phyloP scores from a whole-genome alignment of 2,329 filamentous ascomycete genomes.

The Cryphonectria parasitica region DNA sequence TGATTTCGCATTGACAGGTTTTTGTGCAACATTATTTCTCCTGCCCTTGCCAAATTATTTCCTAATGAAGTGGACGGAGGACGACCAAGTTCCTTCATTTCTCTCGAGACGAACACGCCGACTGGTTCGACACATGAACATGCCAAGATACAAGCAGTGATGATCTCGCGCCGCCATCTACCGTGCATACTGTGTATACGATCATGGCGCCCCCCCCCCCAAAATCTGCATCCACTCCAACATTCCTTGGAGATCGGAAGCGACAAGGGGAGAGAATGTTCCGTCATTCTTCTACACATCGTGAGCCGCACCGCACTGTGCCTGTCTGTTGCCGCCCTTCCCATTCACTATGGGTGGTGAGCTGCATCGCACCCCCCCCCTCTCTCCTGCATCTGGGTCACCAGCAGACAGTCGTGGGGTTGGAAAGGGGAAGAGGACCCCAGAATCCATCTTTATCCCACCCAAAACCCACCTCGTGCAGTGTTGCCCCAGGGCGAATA shows the following conservation, averaged over 20 bases:
- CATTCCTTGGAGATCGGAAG: background rate
- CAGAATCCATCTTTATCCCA: conserved; percentile 11
- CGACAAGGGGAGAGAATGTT: background rate
- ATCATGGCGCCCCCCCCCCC: background rate
- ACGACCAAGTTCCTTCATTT: background rate
- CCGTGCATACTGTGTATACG: background rate
- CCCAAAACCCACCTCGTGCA: conserved; percentile 6
- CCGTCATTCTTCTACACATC: background rate
- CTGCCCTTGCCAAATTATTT: conserved; percentile 2
- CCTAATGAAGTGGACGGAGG: background rate
- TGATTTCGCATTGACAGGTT: conserved; percentile 7
- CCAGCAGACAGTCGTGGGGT: conserved; percentile 10
- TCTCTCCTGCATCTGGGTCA: conserved; percentile 6
- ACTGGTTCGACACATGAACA: background rate
- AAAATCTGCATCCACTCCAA: background rate
- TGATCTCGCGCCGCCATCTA: background rate
- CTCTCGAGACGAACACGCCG: background rate
- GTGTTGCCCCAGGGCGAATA: conserved; percentile 8
- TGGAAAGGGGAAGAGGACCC: conserved; percentile 14
- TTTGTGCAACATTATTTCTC: background rate
- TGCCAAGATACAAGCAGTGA: background rate
- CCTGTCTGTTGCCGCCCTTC: background rate
- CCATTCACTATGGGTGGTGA: background rate
- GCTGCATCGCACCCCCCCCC: background rate
- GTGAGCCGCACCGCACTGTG: conserved; percentile 8